Conservation (phyloP, 2,329 filamentous ascomycete species). For the Colletotrichum sp. region DNA sequence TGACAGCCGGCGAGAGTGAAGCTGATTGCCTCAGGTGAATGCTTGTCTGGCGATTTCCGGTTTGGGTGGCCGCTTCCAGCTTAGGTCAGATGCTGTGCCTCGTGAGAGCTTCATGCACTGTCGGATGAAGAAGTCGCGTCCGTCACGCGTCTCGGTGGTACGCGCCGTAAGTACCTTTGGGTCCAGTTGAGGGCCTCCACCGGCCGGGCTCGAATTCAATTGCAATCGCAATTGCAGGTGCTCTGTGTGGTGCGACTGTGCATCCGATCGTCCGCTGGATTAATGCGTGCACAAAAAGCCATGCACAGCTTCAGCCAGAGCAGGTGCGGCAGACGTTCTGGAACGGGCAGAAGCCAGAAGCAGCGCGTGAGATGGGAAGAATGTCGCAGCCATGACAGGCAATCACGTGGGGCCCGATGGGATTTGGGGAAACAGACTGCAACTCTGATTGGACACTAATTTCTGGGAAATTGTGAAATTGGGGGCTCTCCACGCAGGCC, state of each 20-base stretch:
- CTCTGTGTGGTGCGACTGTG: neutral
- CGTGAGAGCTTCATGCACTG: slow-evolving; percentile 9
- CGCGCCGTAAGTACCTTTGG: neutral
- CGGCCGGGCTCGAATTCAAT: neutral
- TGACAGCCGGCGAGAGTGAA: neutral
- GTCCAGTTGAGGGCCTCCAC: neutral
- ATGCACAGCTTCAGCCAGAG: neutral
- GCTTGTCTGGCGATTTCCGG: neutral
- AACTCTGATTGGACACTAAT: slow-evolving; percentile 27
- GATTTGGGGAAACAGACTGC: slow-evolving; percentile 11
- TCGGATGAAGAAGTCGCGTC: slow-evolving; percentile 1
- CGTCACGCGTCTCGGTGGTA: slow-evolving; percentile 8
- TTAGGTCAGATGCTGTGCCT: slow-evolving; percentile 1
- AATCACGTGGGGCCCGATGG: slow-evolving; percentile 33
- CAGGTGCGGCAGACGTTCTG: neutral
- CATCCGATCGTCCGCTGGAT: neutral
- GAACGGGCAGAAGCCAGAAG: neutral
- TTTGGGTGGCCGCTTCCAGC: neutral
- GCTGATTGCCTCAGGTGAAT: neutral
- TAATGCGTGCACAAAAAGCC: neutral
- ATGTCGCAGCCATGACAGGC: slow-evolving; percentile 30
- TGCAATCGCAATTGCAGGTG: neutral
- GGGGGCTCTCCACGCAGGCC: slow-evolving; percentile 21
- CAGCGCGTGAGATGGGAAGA: neutral
- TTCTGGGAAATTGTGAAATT: slow-evolving; percentile 28